These are phyloP conservation scores for Phytophthora kernoviae DNA, from an alignment of 352 stramenopile species.

Conservation along the genomic window DNA sequence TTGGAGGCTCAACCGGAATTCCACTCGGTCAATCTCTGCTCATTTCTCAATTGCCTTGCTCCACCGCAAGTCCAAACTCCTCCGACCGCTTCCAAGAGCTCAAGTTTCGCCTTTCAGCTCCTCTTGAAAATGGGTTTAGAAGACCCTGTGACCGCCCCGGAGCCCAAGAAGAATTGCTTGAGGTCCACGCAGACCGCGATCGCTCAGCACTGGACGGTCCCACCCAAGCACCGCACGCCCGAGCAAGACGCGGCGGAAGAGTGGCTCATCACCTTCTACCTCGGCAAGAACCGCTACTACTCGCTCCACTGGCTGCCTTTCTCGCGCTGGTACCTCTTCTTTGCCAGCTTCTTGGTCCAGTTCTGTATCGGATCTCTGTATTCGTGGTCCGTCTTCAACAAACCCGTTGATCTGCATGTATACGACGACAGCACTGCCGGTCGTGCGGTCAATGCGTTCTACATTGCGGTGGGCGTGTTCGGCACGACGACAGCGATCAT, in stretches of 20 bases:
- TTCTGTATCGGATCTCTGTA: constrained; percentile 75
- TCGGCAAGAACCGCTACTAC: constrained; percentile 60
- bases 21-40: constrained; percentile 2
- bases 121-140: constrained; percentile 31
- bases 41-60: constrained; percentile 40
- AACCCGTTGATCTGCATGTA: constrained; percentile 52
- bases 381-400: constrained; percentile 73
- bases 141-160: constrained; percentile 11
- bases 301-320: constrained; percentile 41
- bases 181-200: constrained; percentile 31
- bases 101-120: not conserved
- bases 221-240: constrained; percentile 37
- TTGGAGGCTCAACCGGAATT: not conserved
- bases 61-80: constrained; percentile 14
- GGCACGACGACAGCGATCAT: constrained; percentile 60
- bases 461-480: constrained; percentile 64
- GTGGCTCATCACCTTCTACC: constrained; percentile 54
- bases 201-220: constrained; percentile 56
- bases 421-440: constrained; percentile 43
- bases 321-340: constrained; percentile 66
- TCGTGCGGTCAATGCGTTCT: constrained; percentile 63
- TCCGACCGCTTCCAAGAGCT: not conserved
- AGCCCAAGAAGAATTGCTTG: constrained; percentile 36
- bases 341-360: constrained; percentile 56
- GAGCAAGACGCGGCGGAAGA: constrained; percentile 59